A percentile compares a stretch with the other conserved stretches of the same genome.
Evolutionary conservation across 139 green algal species (phyloP).

Genomic region (Picochlorum sp.): DNA sequence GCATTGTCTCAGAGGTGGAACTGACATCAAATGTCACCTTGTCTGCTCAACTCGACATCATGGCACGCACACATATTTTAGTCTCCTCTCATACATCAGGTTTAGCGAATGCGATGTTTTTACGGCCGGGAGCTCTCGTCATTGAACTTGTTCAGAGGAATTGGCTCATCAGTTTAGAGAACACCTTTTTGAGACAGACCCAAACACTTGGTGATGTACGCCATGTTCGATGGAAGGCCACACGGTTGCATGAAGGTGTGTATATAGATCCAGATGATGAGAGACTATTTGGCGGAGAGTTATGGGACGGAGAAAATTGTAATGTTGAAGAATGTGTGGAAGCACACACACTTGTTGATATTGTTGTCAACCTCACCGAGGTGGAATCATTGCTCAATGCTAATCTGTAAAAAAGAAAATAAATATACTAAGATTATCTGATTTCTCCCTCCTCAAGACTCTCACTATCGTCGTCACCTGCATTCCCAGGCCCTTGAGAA

Average conservation of each 20-base stretch:
- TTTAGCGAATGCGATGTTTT: constrained; percentile 71
- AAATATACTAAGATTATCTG: background rate
- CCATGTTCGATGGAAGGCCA: constrained; percentile 71
- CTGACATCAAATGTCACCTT: constrained; percentile 49
- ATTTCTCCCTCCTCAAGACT: constrained; percentile 30
- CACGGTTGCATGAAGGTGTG: constrained; percentile 57
- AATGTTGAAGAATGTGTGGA: constrained; percentile 76
- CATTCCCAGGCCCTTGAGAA: background rate
- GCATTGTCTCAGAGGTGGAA: constrained; percentile 36
- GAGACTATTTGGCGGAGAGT: constrained; percentile 33
- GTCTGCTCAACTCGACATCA: constrained; percentile 62
- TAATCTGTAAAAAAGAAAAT: background rate
- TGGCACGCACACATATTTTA: constrained; percentile 62
- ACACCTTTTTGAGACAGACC: constrained; percentile 55
- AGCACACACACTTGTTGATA: constrained; percentile 75
- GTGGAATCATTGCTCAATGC: constrained; percentile 19
- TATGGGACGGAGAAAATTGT: constrained; percentile 54
- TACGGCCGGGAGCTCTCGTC: constrained; percentile 63
- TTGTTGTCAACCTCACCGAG: constrained; percentile 53
- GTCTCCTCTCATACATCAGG: constrained; percentile 77
- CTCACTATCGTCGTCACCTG: constrained; percentile 21
- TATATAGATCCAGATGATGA: constrained; percentile 60
- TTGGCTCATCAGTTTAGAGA: constrained; percentile 64
- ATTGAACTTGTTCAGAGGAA: constrained; percentile 79
- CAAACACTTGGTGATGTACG: constrained; percentile 77